Base-by-base conservation (phyloP, 176 grass and related monocot species). In the Neostapfia colusana region DNA sequence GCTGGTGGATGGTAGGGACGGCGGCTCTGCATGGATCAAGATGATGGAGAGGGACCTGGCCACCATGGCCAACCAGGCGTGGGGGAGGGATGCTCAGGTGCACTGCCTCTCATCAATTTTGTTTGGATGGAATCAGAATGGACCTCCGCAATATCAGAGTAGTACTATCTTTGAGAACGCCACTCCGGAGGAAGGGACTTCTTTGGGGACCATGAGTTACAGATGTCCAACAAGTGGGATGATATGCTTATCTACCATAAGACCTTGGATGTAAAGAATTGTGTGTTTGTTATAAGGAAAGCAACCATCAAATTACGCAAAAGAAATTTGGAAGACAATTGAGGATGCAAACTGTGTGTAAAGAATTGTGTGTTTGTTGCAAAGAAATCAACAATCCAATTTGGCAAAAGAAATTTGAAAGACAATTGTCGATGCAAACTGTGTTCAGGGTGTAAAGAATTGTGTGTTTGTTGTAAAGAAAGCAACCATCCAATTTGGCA, bases 201-300 rank as follows among this genome's bases (percentile, higher is more conserved):
- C 71, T 96, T 96, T 43, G 85, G 89, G 65, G 84, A 96, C 2
- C 89, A 96, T 18, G 87, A 92, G 42, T 96, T 96, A 77, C 87
- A 89, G 38, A 83, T 92, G 54, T 88, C 87, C 24, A 96, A 96
- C 65, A 92, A 92, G 82, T 96, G 93, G 93, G 93, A 92, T 26
- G 93, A 96, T 65, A 96, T 96, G 93, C 93, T 96, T 15, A 88
- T 96, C 49, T 80, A 87, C 54, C 83, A 92, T 46, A 74, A 92
- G 41, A 92, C 83, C 0, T 70, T 96, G 70, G 87, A 92, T n/a
- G n/a, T n/a, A n/a, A n/a, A n/a, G n/a, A n/a, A n/a, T n/a, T n/a
- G n/a, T n/a, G n/a, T n/a, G n/a, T n/a, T n/a, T n/a, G n/a, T n/a
- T n/a, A n/a, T n/a, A n/a, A n/a, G n/a, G n/a, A n/a, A n/a, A n/a